Evolutionary conservation across 1,284 basidiomycete species (phyloP), one percentile per base, ranked within the genome.

Genomic region (Malassezia sympodialis): DNA sequence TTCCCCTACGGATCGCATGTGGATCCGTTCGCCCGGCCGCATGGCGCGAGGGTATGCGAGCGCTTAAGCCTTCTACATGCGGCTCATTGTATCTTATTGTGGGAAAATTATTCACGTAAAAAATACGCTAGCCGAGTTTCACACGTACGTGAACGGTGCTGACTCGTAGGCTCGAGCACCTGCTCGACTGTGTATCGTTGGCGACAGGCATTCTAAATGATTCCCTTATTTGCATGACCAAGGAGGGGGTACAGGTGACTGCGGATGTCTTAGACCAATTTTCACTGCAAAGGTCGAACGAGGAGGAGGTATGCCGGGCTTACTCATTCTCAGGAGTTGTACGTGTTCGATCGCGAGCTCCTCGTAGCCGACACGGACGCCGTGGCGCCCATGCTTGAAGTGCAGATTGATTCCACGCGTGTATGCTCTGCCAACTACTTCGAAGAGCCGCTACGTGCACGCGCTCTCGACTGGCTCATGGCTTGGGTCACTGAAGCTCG

Each of bases 301-400:
- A 56, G 12, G 44, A 51, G 26, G 14, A 34, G 26, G 26, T 27
- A 48, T 30, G 26, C n/a, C 15, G 41, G 8, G 15, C 4, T 4
- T 17, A 11, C 32, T 31, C 24, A 32, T 19, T n/a, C 27, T 14
- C 17, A 58, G 51, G 65, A 69, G 37, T 63, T 72, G 45, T 74
- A 67, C 45, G 62, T 74, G 35, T 74, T 63, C 60, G 69, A 73
- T 43, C 64, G 70, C 23, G 67, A 74, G 37, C 69, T 67, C 32
- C 62, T 74, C 24, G 68, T 53, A 27, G 62, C 65, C 11, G 68
- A 74, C 15, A 59, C 64, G 4, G 66, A 69, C 10, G 51, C 53
- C 14, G 42, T 72, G 8, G 64, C 65, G 4, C 53, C 60, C 11
- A 65, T 69, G 47, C 58, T 73, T 8, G 67, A 63, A 3, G 48